Evolutionary conservation across 163 green algal species (phyloP).

Genomic region (Picocystis sp.): DNA sequence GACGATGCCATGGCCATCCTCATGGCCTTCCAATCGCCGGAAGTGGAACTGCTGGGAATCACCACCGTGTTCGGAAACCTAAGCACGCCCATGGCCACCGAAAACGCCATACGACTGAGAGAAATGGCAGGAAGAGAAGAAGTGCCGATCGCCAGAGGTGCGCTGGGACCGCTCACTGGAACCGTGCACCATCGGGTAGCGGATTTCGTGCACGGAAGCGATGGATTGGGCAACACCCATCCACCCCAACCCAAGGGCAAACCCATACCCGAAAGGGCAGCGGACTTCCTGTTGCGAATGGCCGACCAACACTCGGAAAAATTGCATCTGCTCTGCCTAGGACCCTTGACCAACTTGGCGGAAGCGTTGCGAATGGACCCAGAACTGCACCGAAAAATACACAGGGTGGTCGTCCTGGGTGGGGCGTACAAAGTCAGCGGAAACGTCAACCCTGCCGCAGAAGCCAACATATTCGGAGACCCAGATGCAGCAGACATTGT

Average conservation of each 20-base stretch:
- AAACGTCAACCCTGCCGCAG: constrained; percentile 76
- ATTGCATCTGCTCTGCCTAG: constrained; percentile 52
- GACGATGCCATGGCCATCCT: constrained; percentile 77
- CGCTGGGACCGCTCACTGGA: constrained; percentile 30
- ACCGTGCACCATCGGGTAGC: constrained; percentile 44
- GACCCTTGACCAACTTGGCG: constrained; percentile 57
- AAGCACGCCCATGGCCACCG: constrained; percentile 41
- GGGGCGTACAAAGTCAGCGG: constrained; percentile 62
- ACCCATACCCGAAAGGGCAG: constrained; percentile 26
- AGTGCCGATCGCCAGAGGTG: constrained; percentile 53
- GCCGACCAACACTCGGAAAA: constrained; percentile 25
- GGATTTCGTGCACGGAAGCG: constrained; percentile 74
- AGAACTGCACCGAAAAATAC: constrained; percentile 30
- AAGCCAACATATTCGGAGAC: constrained; percentile 81
- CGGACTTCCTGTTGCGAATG: constrained; percentile 48
- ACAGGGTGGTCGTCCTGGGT: constrained; percentile 55
- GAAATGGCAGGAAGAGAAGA: constrained; percentile 24
- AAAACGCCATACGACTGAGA: constrained; percentile 57
- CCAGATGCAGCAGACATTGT: constrained; percentile 71
- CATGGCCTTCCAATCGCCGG: constrained; percentile 47
- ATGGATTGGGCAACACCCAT: constrained; percentile 69
- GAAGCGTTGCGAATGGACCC: constrained; percentile 50
- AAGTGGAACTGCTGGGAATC: constrained; percentile 62
- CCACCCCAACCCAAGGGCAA: constrained; percentile 18
- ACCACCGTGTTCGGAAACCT: constrained; percentile 86